These are phyloP conservation scores for Claviceps arundinis DNA, from an alignment of 2,329 filamentous ascomycete genomes.

Conservation along the genomic window DNA sequence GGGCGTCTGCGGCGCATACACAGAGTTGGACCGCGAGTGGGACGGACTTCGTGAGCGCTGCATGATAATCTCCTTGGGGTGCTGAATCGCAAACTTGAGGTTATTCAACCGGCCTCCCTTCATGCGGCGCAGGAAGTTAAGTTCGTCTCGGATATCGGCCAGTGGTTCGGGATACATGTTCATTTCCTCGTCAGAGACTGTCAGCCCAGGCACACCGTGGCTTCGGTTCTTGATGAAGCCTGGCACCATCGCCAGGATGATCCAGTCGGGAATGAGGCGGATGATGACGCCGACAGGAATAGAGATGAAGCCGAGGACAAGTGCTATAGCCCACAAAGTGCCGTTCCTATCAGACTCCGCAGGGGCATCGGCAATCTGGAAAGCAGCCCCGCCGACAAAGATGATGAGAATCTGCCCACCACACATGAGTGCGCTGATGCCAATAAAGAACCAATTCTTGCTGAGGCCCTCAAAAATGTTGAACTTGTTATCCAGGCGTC, in stretches of 20 bases:
- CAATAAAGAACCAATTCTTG: conserved; percentile 79
- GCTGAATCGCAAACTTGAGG: conserved; percentile 63
- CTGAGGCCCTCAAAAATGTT: conserved; percentile 88
- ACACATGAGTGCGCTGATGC: conserved; percentile 76
- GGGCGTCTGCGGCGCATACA: conserved; percentile 48
- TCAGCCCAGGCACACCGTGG: conserved; percentile 38
- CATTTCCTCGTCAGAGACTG: conserved; percentile 55
- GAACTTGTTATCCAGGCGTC: conserved; percentile 84
- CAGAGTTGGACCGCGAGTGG: conserved; percentile 50
- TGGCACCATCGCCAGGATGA: conserved; percentile 40
- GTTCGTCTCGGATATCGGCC: conserved; percentile 64
- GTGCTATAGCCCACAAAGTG: conserved; percentile 73
- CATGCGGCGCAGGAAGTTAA: conserved; percentile 66
- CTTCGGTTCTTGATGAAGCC: conserved; percentile 37
- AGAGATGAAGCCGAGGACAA: conserved; percentile 73
- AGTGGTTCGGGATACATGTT: conserved; percentile 57
- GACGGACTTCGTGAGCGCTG: conserved; percentile 49
- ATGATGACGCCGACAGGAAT: conserved; percentile 73
- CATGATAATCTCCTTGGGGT: conserved; percentile 59
- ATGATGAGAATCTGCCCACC: conserved; percentile 83
- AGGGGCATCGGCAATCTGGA: conserved; percentile 46
- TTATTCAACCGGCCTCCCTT: conserved; percentile 74
- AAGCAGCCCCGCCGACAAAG: conserved; percentile 70
- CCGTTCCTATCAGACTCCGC: conserved; percentile 37
- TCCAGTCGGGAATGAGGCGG: conserved; percentile 66